phyloP scores from a whole-genome alignment of 352 stramenopile genomes.

The Phytopythium ostracodes region DNA sequence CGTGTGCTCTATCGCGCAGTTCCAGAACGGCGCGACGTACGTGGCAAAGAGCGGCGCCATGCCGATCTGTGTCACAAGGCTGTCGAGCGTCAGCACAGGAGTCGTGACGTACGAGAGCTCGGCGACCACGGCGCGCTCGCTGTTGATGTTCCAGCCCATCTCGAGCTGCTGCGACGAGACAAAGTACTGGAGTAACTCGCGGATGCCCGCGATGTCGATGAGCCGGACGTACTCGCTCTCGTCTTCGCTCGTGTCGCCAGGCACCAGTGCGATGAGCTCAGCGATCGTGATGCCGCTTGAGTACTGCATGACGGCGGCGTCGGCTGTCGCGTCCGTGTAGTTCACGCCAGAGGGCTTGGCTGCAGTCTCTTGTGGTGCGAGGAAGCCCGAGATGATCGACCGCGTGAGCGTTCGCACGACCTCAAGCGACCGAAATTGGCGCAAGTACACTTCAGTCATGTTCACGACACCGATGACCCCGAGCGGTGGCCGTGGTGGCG shows the following conservation, averaged over 20 bases:
- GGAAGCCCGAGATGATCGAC: too few relatives aligned
- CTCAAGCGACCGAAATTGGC: too few relatives aligned
- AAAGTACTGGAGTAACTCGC: conserved; percentile 17
- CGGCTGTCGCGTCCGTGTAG: conserved; percentile 22
- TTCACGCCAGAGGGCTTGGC: too few relatives aligned
- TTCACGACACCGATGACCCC: too few relatives aligned
- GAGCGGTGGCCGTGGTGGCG: too few relatives aligned
- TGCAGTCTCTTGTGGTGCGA: too few relatives aligned
- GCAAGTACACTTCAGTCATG: too few relatives aligned
- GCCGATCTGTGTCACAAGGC: conserved; percentile 25
- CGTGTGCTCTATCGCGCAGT: conserved; percentile 35
- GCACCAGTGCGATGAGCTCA: conserved; percentile 19
- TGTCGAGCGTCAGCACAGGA: conserved; percentile 28
- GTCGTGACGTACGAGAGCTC: conserved; percentile 29
- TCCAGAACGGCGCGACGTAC: conserved; percentile 38
- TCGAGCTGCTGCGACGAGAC: conserved; percentile 25
- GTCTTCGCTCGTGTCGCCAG: conserved; percentile 8
- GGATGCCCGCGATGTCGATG: conserved; percentile 25
- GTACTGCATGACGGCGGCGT: conserved; percentile 23
- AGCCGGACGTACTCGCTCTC: conserved; percentile 22
- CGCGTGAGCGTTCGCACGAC: too few relatives aligned
- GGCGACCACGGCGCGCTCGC: conserved; percentile 30
- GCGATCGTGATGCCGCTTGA: conserved; percentile 21
- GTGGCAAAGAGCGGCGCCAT: conserved; percentile 29
- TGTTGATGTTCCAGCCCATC: conserved; percentile 34